phyloP scores from a whole-genome alignment of 495 filamentous ascomycete species.

The Cenococcum geophilum region DNA sequence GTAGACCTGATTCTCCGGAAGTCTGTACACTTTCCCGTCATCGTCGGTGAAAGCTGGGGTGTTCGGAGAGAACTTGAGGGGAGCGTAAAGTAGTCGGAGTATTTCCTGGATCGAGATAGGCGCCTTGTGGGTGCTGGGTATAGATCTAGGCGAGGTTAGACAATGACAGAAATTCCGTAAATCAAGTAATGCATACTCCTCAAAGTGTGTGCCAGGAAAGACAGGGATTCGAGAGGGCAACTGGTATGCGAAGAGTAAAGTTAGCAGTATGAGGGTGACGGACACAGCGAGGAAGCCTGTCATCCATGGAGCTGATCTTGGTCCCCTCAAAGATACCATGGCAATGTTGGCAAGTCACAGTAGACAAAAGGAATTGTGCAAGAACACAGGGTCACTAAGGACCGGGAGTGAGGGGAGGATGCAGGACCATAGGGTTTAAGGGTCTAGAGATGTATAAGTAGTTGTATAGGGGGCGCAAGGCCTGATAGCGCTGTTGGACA shows the following conservation, averaged over 20 bases:
- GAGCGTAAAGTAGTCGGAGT: slow-evolving; percentile 22
- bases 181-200: not conserved
- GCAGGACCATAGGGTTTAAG: too few relatives aligned
- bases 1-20: slow-evolving; percentile 14
- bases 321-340: not conserved
- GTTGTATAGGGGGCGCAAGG: too few relatives aligned
- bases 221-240: not conserved
- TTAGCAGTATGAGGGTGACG: not conserved
- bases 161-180: not conserved
- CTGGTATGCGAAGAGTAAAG: not conserved
- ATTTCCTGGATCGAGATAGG: slow-evolving; percentile 20
- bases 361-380: not conserved
- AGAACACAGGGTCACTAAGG: too few relatives aligned
- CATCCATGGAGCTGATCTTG: slow-evolving; percentile 3
- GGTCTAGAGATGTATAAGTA: too few relatives aligned
- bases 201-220: not conserved
- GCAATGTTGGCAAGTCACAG: not conserved
- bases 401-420: too few relatives aligned
- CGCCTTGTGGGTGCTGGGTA: not conserved
- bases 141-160: not conserved
- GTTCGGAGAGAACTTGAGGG: slow-evolving; percentile 14
- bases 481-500: too few relatives aligned
- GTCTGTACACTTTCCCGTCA: slow-evolving; percentile 7
- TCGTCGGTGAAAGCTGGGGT: slow-evolving; percentile 13
- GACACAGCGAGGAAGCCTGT: not conserved